Base-by-base conservation (phyloP, 805 yeast genomes). In the Candida takata region DNA sequence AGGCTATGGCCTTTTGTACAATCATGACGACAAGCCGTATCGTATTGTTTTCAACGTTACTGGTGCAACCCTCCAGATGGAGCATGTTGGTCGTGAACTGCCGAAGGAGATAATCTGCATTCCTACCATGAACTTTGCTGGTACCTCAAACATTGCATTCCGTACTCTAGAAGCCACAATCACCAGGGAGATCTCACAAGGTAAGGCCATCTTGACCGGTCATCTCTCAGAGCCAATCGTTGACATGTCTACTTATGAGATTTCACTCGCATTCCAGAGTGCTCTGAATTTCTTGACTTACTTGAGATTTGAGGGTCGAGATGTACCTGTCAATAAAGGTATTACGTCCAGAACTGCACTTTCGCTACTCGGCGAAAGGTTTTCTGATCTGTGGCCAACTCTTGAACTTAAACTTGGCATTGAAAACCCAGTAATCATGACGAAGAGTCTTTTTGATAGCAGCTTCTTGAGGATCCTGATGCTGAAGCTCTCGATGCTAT, bases 1-100 rank as follows among this genome's bases (percentile, higher is more conserved):
- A 2, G 77, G 79, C 3, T 72, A 57, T 43, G 73, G 71, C 27
- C 45, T 72, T 10, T 39, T 57, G 13, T 72, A 62, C 36, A 51
- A 52, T 4, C 57, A 58, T 23, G 51, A 55, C 5, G 77, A 72
- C 37, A 56, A 52, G 14, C 77, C 78, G 2, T 48, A 62, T 18
- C 67, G 64, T 33, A 37, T 60, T 19, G 54, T 64, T 9, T 25
- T 57, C 8, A 61, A 67, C 8, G 34, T 67, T n/a, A 57, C 70
- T 13, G 62, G 66, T 12, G 40, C 65, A 2, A 56, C 58, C 3
- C 27, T 65, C 5, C 43, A 49, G 3, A 37, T 63, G 41, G 52
- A 53, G 24, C 49, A 60, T 24, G 42, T 43, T 8, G 42, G 45
- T 4, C 36, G 41, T 6, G 25, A 34, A 8, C 37, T 35, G 10